These are phyloP conservation scores for Meredithiella fracta DNA, from an alignment of 2,329 filamentous ascomycete genomes.

Conservation along the genomic window DNA sequence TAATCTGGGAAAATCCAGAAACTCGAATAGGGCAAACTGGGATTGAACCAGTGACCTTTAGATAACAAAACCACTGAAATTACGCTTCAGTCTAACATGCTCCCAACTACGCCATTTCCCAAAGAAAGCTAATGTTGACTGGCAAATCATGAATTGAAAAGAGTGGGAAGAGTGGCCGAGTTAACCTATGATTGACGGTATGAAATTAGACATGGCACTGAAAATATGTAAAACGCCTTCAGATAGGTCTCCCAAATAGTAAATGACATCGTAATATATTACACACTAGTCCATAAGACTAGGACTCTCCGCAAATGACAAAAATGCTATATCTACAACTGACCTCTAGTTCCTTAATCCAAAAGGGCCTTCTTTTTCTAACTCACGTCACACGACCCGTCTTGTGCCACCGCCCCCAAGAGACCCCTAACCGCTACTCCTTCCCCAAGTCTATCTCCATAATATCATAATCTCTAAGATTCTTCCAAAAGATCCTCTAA, in stretches of 20 bases:
- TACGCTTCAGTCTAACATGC: not conserved
- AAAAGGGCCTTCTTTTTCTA: not conserved
- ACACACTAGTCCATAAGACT: constrained; percentile 3
- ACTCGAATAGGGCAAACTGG: no score
- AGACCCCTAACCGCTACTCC: no score
- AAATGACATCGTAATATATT: not conserved
- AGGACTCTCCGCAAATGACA: not conserved
- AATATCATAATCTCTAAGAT: not conserved
- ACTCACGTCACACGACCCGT: no score
- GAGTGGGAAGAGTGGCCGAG: no score
- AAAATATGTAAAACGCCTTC: no score
- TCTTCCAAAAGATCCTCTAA: not conserved
- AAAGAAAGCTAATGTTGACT: no score
- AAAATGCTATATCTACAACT: constrained; percentile 2
- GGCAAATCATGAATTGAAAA: no score
- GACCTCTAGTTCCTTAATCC: not conserved
- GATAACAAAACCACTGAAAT: not conserved
- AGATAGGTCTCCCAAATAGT: not conserved
- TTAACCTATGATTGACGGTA: not conserved
- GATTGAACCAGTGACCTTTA: not conserved
- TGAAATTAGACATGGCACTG: no score
- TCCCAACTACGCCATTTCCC: not conserved
- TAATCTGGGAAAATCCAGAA: no score
- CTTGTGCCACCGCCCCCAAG: no score
- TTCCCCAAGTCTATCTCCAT: no score